phyloP scores from a whole-genome alignment of 1,284 basidiomycete species.

The Apiotrichum akiyoshidainum region DNA sequence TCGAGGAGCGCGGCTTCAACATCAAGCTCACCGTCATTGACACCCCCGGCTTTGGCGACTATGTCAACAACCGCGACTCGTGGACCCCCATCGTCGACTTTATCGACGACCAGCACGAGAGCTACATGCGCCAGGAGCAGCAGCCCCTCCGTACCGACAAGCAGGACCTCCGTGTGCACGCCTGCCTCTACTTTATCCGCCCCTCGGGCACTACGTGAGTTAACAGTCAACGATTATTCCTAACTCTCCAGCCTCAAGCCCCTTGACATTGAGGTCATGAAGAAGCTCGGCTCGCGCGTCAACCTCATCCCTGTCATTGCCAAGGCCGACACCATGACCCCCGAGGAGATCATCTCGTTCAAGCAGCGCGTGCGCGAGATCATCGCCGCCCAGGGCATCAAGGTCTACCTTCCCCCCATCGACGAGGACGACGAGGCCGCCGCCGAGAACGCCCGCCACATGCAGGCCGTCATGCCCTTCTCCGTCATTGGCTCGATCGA shows the following conservation, averaged over 20 bases:
- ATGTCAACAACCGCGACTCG: constrained; percentile 98
- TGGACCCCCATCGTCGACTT: constrained; percentile 99
- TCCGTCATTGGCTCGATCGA: constrained; percentile 97
- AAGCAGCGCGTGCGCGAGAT: constrained; percentile 93
- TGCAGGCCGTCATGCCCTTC: constrained; percentile 89
- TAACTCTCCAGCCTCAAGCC: constrained; percentile 74
- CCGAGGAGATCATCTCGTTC: constrained; percentile 84
- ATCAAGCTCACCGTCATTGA: constrained; percentile 99
- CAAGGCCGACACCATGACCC: constrained; percentile 94
- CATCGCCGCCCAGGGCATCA: constrained; percentile 84
- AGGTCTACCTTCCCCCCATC: constrained; percentile 88
- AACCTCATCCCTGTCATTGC: constrained; percentile 97
- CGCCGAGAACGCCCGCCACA: constrained; percentile 82
- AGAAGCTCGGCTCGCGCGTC: constrained; percentile 89
- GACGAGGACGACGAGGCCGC: constrained; percentile 85
- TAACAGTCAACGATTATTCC: background rate
- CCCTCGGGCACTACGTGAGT: constrained; percentile 92
- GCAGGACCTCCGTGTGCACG: constrained; percentile 92
- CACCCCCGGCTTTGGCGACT: constrained; percentile 98
- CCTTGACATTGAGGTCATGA: constrained; percentile 99
- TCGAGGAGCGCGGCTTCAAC: constrained; percentile 99
- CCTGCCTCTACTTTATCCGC: constrained; percentile 95
- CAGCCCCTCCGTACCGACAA: constrained; percentile 91
- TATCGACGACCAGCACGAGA: constrained; percentile 99
- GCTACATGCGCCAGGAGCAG: constrained; percentile 99